Evolutionary conservation across 345 rosid genomes (phyloP), one percentile per base, ranked within the genome.

Genomic region (Brassica carinata): DNA sequence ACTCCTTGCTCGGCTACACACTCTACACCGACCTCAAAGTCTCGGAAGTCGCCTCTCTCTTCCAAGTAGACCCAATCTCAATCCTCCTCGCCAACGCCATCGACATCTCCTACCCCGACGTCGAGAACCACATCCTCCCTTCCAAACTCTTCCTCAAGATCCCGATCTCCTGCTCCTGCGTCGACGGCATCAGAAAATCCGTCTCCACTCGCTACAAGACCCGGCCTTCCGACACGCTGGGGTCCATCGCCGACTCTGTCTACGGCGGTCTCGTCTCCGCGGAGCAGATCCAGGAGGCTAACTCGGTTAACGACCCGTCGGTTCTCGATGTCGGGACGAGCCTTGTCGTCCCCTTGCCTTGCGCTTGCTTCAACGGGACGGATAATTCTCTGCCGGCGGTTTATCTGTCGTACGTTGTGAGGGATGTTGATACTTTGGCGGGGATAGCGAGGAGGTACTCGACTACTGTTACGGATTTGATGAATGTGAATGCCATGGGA

Each of bases 401-500:
- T 77, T 96, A 92, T 84, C 51, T 96, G 70, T 93, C 98, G 4
- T 96, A 93, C 34, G 98, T 93, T 8, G 99, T 93, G 76, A 85
- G 61, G 77, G 88, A 77, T 1, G 86, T 90, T 31, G 99, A 93
- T 61, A 90, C 94, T 0, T 80, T 96, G 73, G 87, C 87, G 0
- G 95, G 90, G 30, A 88, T 96, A 51, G 99, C 98, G 0, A 85
- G 89, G 13, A 88, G 88, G 74, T 93, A 92, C 53, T 71, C 87
- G 4, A 96, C 99, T 5, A 93, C 99, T 0, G 78, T 96, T 59
- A 90, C 97, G 3, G 99, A 96, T 84, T 92, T 96, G 92, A 96
- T 92, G 98, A 90, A 93, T 88, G 99, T 92, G 59, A 96, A 96
- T 84, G 98, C 97, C 11, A 91, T 96, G 98, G 99, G 98, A 76